Base-by-base conservation (phyloP, 805 yeast species). In the Candida gorgasii region DNA sequence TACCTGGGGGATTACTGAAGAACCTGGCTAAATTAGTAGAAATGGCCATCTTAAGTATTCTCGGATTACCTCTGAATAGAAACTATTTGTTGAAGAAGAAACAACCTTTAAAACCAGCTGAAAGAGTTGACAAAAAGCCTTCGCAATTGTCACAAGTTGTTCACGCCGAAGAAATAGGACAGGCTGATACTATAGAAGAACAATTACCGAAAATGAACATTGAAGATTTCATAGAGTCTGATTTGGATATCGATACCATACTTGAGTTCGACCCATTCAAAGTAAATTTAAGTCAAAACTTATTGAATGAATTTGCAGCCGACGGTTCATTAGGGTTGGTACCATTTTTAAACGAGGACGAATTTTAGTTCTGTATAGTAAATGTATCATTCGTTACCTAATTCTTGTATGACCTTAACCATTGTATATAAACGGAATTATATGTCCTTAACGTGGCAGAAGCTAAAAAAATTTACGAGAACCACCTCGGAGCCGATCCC, bases 321-420 rank as follows among this genome's bases (percentile, higher is more conserved):
- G 93, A 86, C 63, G 92, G 89, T 1, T 86, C 92, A 0, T 63
- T 85, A 30, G 92, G 92, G 1, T 63, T 86, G 42, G 89, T 86
- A 1, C 85, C 85, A 8, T 73, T 84, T 52, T 61, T 85, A 43
- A 84, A 29, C 7, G 24, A 29, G 12, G 42, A 39, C 19, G 43
- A 40, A 13, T 39, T 39, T 11, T 28, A 17, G 20, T 6, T 12
- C n/a, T 26, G 27, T 23, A 8, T 8, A 12, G 27, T 23, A 23
- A 23, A 8, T 12, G 12, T 12, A 23, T 8, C 8, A 23, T 23
- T 9, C 27, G 27, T n/a, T n/a, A n/a, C n/a, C n/a, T n/a, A n/a
- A n/a, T n/a, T n/a, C n/a, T n/a, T n/a, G n/a, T n/a, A n/a, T n/a
- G n/a, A n/a, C n/a, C n/a, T n/a, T n/a, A n/a, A n/a, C n/a, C n/a